These are phyloP conservation scores for Kickxella alabastrina DNA, from an alignment of 192 early-diverging fungal genomes.

Conservation along the genomic window DNA sequence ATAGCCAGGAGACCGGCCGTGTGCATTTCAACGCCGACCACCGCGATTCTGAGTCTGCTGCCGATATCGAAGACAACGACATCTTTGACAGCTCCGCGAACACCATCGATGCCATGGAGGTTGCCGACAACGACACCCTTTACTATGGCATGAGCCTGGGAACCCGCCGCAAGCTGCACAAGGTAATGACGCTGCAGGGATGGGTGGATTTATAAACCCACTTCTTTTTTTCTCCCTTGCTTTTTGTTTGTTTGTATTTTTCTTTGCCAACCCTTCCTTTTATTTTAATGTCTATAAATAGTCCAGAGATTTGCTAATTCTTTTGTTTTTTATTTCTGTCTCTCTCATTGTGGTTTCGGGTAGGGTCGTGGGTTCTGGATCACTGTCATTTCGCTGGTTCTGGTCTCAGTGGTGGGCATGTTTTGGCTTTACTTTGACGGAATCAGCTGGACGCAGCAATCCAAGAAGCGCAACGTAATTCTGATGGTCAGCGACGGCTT, in stretches of 20 bases:
- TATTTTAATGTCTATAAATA: background rate
- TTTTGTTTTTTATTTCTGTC: background rate
- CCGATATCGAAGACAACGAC: conserved; percentile 47
- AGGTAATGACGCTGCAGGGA: conserved; percentile 13
- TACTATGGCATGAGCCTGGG: conserved; percentile 44
- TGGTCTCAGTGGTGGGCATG: conserved; percentile 45
- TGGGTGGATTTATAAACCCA: too few relatives aligned
- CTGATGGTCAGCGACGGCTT: conserved; percentile 95
- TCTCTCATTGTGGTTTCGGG: background rate
- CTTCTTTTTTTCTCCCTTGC: too few relatives aligned
- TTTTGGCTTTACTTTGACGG: conserved; percentile 47
- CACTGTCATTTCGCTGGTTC: conserved; percentile 32
- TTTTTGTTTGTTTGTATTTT: too few relatives aligned
- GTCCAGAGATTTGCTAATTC: background rate
- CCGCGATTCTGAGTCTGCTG: conserved; percentile 15
- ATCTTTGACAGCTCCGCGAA: conserved; percentile 25
- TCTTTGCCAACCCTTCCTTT: too few relatives aligned
- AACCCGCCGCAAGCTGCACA: conserved; percentile 24
- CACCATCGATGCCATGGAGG: conserved; percentile 23
- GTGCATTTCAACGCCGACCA: conserved; percentile 23
- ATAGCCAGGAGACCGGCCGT: conserved; percentile 12
- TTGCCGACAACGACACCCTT: conserved; percentile 38
- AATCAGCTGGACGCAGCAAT: conserved; percentile 49
- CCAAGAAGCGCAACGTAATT: conserved; percentile 73
- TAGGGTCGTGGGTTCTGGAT: conserved; percentile 49